A percentile compares a stretch with the other conserved stretches of the same genome.
phyloP scores from a whole-genome alignment of 495 filamentous ascomycete genomes.

The Tuber melanosporum region DNA sequence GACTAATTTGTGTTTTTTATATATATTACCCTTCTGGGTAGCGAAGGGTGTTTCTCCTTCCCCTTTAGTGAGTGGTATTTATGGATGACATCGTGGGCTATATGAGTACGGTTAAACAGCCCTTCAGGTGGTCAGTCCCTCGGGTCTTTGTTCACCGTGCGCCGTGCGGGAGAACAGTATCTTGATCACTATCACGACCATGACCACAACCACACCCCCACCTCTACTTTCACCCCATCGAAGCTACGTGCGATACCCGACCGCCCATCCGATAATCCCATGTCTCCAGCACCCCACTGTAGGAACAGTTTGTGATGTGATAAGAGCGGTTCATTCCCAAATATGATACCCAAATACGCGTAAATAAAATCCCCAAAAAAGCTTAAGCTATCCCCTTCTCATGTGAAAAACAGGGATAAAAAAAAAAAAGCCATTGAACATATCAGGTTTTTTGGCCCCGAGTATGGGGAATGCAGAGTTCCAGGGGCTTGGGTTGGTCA shows the following conservation, averaged over 20 bases:
- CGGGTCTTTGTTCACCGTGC: neutral
- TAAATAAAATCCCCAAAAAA: neutral
- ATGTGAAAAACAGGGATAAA: neutral
- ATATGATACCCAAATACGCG: neutral
- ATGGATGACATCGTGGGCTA: neutral
- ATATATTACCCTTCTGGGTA: neutral
- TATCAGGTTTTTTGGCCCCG: neutral
- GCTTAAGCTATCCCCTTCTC: neutral
- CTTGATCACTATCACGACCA: neutral
- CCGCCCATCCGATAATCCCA: neutral
- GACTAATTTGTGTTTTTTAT: neutral
- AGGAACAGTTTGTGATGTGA: neutral
- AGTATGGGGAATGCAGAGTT: neutral
- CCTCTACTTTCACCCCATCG: neutral
- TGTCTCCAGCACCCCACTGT: neutral
- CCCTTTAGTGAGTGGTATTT: neutral
- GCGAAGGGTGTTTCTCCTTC: neutral
- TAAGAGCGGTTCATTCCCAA: neutral
- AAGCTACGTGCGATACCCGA: neutral
- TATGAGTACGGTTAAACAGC: neutral
- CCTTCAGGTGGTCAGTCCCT: neutral
- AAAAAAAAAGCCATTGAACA: neutral
- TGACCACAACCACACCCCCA: neutral
- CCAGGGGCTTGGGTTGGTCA: neutral
- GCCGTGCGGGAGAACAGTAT: neutral